Conservation (phyloP, 2,329 filamentous ascomycete genomes). For the Scedosporium dehoogii region DNA sequence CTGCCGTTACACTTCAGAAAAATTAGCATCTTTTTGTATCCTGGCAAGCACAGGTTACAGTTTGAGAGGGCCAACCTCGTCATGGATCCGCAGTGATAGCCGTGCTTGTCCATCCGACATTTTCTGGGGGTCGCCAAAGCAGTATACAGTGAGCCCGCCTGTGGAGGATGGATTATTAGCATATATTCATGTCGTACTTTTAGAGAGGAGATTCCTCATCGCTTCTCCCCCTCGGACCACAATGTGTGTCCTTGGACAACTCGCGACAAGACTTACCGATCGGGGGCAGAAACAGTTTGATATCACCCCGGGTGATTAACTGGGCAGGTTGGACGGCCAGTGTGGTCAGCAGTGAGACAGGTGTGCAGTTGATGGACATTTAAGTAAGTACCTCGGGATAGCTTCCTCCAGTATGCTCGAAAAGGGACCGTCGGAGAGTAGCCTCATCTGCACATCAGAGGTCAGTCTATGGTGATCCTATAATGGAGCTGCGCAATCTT, state of each 20-base stretch:
- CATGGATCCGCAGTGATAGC: conserved; percentile 73
- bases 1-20: conserved; percentile 69
- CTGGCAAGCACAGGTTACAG: not conserved
- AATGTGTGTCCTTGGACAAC: too few species aligned
- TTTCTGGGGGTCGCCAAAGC: conserved; percentile 89
- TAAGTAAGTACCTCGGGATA: conserved; percentile 64
- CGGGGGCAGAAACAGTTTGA: conserved; percentile 91
- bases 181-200: too few species aligned
- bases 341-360: not conserved
- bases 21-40: not conserved
- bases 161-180: conserved; percentile 11
- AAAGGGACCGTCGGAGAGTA: conserved; percentile 73
- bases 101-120: conserved; percentile 79
- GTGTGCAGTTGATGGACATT: not conserved
- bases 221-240: not conserved
- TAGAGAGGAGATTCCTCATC: not conserved
- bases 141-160: conserved; percentile 89
- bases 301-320: conserved; percentile 85
- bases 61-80: conserved; percentile 37
- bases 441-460: conserved; percentile 56
- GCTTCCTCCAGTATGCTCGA: conserved; percentile 91
- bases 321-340: conserved; percentile 15
- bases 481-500: conserved; percentile 13
- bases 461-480: conserved; percentile 16
- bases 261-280: conserved; percentile 48